These are phyloP conservation scores for Geoglossum cookeanum DNA, from an alignment of 2,329 filamentous ascomycete species.

Conservation along the genomic window DNA sequence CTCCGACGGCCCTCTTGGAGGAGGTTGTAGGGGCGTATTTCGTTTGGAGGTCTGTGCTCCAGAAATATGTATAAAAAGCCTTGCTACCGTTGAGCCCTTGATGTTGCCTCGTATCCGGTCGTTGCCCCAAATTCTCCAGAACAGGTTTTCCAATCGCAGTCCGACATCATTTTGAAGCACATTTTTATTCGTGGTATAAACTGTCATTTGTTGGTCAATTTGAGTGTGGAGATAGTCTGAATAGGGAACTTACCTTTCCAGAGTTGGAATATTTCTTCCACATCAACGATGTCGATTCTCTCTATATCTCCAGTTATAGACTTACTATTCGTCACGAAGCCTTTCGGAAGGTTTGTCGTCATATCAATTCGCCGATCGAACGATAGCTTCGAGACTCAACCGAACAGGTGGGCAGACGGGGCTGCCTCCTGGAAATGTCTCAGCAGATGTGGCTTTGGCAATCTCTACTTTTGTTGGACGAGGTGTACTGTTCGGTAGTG, in stretches of 20 bases:
- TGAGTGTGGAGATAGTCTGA: background rate
- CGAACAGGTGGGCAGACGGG: background rate
- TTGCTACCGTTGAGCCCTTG: slow-evolving; percentile 21
- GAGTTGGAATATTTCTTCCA: slow-evolving; percentile 24
- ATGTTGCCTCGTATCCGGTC: slow-evolving; percentile 19
- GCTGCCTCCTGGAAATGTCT: background rate
- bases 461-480: background rate
- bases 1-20: background rate
- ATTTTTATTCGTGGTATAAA: slow-evolving; percentile 26
- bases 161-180: slow-evolving; percentile 23
- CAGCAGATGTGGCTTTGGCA: background rate
- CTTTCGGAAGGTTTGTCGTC: slow-evolving; percentile 22
- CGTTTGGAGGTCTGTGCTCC: slow-evolving; percentile 14
- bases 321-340: slow-evolving; percentile 23
- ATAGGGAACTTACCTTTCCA: slow-evolving; percentile 26
- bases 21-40: slow-evolving; percentile 1
- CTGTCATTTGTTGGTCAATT: slow-evolving; percentile 14
- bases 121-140: slow-evolving; percentile 32
- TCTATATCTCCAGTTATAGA: slow-evolving; percentile 20
- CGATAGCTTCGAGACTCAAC: background rate
- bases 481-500: background rate
- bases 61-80: slow-evolving; percentile 25
- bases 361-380: slow-evolving; percentile 12
- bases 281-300: slow-evolving; percentile 19
- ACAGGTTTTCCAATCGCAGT: slow-evolving; percentile 29